Evolutionary conservation across 345 rosid genomes (phyloP).

Genomic region (Erodium maritimum): DNA sequence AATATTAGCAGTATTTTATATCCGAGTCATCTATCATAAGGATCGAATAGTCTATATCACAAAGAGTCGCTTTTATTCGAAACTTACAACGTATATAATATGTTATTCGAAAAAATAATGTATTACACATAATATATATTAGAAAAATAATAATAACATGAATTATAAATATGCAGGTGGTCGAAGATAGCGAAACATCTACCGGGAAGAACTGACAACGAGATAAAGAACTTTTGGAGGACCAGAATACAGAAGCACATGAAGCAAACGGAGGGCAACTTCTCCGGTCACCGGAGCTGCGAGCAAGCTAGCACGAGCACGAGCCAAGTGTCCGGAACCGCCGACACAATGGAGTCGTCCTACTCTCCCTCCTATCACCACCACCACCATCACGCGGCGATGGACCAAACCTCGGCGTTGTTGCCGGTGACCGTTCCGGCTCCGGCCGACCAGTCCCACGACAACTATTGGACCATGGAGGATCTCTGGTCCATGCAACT

Average conservation of each 20-base stretch:
- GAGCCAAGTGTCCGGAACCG: slow-evolving; percentile 31
- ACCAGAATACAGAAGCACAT: slow-evolving; percentile 78
- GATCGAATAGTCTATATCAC: too few relatives aligned
- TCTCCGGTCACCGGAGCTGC: slow-evolving; percentile 30
- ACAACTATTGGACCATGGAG: slow-evolving; percentile 71
- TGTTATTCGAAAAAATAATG: too few relatives aligned
- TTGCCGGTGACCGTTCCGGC: slow-evolving; percentile 5
- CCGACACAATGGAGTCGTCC: slow-evolving; percentile 35
- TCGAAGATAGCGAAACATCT: slow-evolving; percentile 64
- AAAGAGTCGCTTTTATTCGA: too few relatives aligned
- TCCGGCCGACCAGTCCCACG: slow-evolving; percentile 28
- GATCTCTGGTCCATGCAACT: slow-evolving; percentile 75
- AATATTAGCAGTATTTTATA: too few relatives aligned
- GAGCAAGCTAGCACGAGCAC: slow-evolving; percentile 35
- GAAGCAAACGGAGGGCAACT: slow-evolving; percentile 37
- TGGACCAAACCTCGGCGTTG: slow-evolving; percentile 17
- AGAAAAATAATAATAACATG: too few relatives aligned
- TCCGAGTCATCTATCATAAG: too few relatives aligned
- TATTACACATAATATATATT: too few relatives aligned
- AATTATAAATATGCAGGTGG: neutral
- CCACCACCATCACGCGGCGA: slow-evolving; percentile 1
- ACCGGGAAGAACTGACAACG: slow-evolving; percentile 88
- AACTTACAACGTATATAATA: too few relatives aligned
- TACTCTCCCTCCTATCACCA: slow-evolving; percentile 24
- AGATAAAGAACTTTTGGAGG: slow-evolving; percentile 86